Evolutionary conservation across 441 rosid genomes (phyloP), one percentile per base, ranked within the genome.

Genomic region (Aquilaria agallochum): DNA sequence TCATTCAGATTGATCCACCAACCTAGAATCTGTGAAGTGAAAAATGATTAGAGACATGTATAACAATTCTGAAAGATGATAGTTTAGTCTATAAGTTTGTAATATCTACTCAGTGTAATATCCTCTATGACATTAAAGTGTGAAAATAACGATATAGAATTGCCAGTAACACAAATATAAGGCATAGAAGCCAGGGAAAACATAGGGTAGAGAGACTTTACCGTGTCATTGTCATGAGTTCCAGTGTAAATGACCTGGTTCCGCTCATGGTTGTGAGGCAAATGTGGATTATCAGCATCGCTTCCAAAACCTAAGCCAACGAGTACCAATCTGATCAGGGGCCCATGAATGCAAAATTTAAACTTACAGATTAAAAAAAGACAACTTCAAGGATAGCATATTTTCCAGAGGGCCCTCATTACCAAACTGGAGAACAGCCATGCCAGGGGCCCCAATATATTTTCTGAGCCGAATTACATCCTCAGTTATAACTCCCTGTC

Each of bases 351-450:
- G 59, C 5, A 31, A 31, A 56, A 5, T 56, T 56, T 11, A 32
- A 56, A 30, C 9, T 14, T 56, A 20, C 6, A 12, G 11, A 2
- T 9, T 7, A 52, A 57, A n/a, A 12, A 69, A 20, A 27, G 47
- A 5, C 31, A 50, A 46, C 33, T 52, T n/a, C 31, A 34, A 56
- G 54, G 45, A 14, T 47, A 50, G 14, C 49, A 50, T 10, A 56
- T 44, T 49, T 59, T 54, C 67, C 20, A 59, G 31, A 60, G 48
- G 61, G 4, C 40, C 11, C 20, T 67, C 30, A 58, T 71, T 87
- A 94, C 99, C 99, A 74, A 94, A 94, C 74, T 94, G 99, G 58
- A 94, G 96, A 71, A 94, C 99, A 51, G 88, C 90, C 99, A 94
- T 94, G 83, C 97, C 97, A 61, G 96, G 99, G 15, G 92, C 97